Conservation (phyloP, 1,284 basidiomycete species). For the Fistulina hepatica region DNA sequence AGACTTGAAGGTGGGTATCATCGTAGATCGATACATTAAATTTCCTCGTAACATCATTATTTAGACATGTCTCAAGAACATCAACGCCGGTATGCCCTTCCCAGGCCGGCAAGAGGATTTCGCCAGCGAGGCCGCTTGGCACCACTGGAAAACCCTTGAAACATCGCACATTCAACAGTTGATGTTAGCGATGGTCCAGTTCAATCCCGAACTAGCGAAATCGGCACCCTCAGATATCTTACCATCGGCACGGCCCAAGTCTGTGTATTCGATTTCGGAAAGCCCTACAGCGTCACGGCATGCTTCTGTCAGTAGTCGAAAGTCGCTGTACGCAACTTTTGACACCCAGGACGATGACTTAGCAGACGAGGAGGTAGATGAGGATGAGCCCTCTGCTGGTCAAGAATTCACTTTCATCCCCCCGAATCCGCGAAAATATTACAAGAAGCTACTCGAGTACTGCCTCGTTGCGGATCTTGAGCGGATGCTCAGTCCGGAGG, state of each 20-base stretch:
- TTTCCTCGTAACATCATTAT: conserved; percentile 11
- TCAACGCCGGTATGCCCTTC: conserved; percentile 75
- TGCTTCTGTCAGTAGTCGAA: conserved; percentile 53
- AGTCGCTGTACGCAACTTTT: conserved; percentile 38
- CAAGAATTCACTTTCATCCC: conserved; percentile 85
- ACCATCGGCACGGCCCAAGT: conserved; percentile 42
- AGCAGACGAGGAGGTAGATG: conserved; percentile 37
- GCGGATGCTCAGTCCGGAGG: conserved; percentile 74
- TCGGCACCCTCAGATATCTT: conserved; percentile 50
- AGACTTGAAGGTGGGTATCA: conserved; percentile 64
- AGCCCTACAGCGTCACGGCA: conserved; percentile 37
- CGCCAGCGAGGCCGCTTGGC: conserved; percentile 68
- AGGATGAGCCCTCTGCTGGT: conserved; percentile 60
- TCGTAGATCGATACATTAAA: conserved; percentile 6
- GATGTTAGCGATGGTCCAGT: conserved; percentile 80
- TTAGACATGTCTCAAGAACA: conserved; percentile 85
- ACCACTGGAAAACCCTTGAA: conserved; percentile 79
- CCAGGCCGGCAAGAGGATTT: conserved; percentile 87
- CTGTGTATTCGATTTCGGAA: conserved; percentile 35
- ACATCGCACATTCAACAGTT: conserved; percentile 77
- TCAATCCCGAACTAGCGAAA: conserved; percentile 82
- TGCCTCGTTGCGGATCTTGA: conserved; percentile 85
- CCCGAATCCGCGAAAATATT: conserved; percentile 77
- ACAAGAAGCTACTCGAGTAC: conserved; percentile 73
- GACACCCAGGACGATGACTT: conserved; percentile 25